Conservation (phyloP, 2,329 filamentous ascomycete genomes). For the Aplosporella prunicola region DNA sequence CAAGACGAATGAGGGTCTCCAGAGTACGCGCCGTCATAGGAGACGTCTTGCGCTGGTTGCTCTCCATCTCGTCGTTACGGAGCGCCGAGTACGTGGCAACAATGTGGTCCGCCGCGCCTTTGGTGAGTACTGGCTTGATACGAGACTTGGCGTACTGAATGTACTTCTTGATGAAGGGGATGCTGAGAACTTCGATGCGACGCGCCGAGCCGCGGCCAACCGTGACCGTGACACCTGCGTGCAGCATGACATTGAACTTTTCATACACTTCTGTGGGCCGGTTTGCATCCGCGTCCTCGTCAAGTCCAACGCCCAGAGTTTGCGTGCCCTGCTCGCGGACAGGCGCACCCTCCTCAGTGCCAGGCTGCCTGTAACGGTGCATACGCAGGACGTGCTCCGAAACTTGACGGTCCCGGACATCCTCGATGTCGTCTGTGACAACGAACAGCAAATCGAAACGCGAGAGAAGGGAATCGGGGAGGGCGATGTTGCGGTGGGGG, state of each 20-base stretch:
- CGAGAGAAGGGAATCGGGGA: conserved; percentile 90
- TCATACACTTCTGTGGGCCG: conserved; percentile 82
- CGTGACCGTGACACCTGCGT: conserved; percentile 75
- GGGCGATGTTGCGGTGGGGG: conserved; percentile 94
- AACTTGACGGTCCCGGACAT: conserved; percentile 78
- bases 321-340: conserved; percentile 82
- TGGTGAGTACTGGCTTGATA: conserved; percentile 81
- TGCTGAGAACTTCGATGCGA: conserved; percentile 81
- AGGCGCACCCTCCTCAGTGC: conserved; percentile 86
- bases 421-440: conserved; percentile 96
- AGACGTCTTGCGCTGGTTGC: conserved; percentile 85
- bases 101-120: conserved; percentile 86
- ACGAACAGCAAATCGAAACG: conserved; percentile 98
- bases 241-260: conserved; percentile 93
- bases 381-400: conserved; percentile 96
- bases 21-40: conserved; percentile 95
- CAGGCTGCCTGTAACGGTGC: conserved; percentile 89
- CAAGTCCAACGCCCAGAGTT: conserved; percentile 76
- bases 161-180: conserved; percentile 98
- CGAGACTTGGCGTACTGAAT: conserved; percentile 95
- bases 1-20: conserved; percentile 94
- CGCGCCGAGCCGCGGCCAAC: conserved; percentile 64
- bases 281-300: conserved; percentile 64
- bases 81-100: conserved; percentile 83
- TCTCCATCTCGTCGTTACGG: conserved; percentile 90